Base-by-base conservation (phyloP, 352 stramenopile genomes). In the Lagenidium giganteum region DNA sequence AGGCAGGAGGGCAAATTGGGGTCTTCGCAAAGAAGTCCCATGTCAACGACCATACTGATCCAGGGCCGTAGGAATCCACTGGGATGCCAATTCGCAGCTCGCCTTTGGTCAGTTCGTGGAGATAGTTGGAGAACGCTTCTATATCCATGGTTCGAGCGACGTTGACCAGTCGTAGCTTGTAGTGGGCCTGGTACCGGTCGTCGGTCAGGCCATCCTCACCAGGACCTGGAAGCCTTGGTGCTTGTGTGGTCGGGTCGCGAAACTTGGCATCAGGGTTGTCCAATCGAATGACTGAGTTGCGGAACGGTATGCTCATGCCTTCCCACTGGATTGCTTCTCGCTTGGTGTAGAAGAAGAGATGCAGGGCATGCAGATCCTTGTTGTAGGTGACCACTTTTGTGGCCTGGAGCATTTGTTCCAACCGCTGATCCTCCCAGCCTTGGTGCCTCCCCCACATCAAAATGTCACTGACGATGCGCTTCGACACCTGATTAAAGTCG, bases 271-370 rank as follows among this genome's bases (percentile, higher is more conserved):
- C 38, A 2, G 48, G 48, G 27, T 45, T 50, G 1, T n/a, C 2
- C 3, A 56, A 22, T 1, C 11, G 20, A 3, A 50, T 9, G 11
- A 17, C 32, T 3, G 18, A 24, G 1, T 12, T 30, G 1, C 48
- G 30, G 21, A 50, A 46, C 3, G 48, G 48, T 8, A 56, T 31
- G 4, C 8, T 0, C 28, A 41, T 42, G 2, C 16, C 34, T 20
- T 56, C 39, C 26, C 27, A 56, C 9, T 22, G 7, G 1, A 6
- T 11, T 1, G 48, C 48, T 3, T 46, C 34, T 4, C 5, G 2
- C 12, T 42, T 47, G 1, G 31, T 46, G 25, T 26, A 49, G 40
- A 56, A 50, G 33, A 30, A 35, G 18, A 56, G 24, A 20, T 56
- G 48, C 2, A 56, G 3, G 5, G 48, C 13, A 16, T 56, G 39